These are phyloP conservation scores for Zopfochytrium polystomum DNA, from an alignment of 371 early-diverging fungal genomes.

Conservation along the genomic window DNA sequence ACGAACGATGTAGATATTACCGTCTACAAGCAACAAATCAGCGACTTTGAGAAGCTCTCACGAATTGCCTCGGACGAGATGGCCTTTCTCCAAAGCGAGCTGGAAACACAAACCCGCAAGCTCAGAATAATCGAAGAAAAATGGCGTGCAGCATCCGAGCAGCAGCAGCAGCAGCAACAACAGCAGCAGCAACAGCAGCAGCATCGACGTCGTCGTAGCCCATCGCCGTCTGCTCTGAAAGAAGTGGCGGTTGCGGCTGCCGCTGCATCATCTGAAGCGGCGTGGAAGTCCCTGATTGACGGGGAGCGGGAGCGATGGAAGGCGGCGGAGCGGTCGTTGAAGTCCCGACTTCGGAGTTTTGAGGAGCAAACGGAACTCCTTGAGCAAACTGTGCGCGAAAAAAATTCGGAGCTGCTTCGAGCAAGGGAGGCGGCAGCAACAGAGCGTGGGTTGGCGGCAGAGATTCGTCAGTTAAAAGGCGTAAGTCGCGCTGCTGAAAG, in stretches of 20 bases:
- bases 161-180: not conserved
- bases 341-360: not conserved
- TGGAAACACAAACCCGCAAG: slow-evolving; percentile 21
- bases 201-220: not conserved
- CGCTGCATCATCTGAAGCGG: not conserved
- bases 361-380: no score
- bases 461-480: no score
- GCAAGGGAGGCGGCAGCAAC: no score
- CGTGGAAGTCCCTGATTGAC: not conserved
- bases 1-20: no score
- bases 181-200: not conserved
- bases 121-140: slow-evolving; percentile 19
- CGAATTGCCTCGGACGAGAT: slow-evolving; percentile 21
- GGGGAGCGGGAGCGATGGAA: not conserved
- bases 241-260: not conserved
- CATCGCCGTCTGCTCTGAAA: not conserved
- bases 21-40: slow-evolving; percentile 18
- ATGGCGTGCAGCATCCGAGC: slow-evolving; percentile 11
- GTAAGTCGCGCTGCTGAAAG: no score
- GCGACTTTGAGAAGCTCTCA: slow-evolving; percentile 18
- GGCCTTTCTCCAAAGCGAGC: slow-evolving; percentile 6
- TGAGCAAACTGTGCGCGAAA: no score
- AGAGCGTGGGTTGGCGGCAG: no score
- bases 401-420: no score
- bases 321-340: not conserved